phyloP scores from a whole-genome alignment of 192 early-diverging fungal genomes.

The Dissophora ornata region DNA sequence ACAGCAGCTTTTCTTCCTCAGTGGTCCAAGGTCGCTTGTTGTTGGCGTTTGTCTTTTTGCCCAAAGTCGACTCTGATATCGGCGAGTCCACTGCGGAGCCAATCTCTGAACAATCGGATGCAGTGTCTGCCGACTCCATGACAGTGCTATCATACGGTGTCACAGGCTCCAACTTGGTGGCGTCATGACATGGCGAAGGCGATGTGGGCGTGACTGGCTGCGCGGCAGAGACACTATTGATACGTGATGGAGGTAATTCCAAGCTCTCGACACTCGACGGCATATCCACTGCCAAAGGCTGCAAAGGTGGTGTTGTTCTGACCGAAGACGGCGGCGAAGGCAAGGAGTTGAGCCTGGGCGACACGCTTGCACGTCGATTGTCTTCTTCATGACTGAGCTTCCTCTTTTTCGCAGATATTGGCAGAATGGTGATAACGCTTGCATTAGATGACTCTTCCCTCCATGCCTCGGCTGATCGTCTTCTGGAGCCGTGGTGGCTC shows the following conservation, averaged over 20 bases:
- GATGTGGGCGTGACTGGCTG: conserved; percentile 34
- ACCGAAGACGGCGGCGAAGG: conserved; percentile 43
- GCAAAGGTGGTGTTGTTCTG: conserved; percentile 30
- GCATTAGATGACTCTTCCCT: conserved; percentile 1
- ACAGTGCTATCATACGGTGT: background rate
- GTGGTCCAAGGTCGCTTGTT: conserved; percentile 48
- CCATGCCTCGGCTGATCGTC: background rate
- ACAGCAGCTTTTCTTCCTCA: conserved; percentile 41
- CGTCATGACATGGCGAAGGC: background rate
- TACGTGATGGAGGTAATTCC: background rate
- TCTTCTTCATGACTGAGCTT: conserved; percentile 28
- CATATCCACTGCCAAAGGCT: conserved; percentile 12
- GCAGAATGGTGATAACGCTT: conserved; percentile 11
- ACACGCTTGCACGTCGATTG: background rate
- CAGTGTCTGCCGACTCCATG: background rate
- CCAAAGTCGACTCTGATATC: background rate
- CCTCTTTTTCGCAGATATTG: conserved; percentile 16
- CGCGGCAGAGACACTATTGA: background rate
- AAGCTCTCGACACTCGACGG: conserved; percentile 4
- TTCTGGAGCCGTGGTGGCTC: conserved; percentile 4
- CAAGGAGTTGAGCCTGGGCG: conserved; percentile 15
- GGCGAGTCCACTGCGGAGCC: too few species aligned
- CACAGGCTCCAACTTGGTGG: background rate
- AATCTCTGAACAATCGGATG: background rate
- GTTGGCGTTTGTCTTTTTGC: conserved; percentile 7